Evolutionary conservation across 2,329 filamentous ascomycete genomes (phyloP).

Genomic region (Cordyceps sp.): DNA sequence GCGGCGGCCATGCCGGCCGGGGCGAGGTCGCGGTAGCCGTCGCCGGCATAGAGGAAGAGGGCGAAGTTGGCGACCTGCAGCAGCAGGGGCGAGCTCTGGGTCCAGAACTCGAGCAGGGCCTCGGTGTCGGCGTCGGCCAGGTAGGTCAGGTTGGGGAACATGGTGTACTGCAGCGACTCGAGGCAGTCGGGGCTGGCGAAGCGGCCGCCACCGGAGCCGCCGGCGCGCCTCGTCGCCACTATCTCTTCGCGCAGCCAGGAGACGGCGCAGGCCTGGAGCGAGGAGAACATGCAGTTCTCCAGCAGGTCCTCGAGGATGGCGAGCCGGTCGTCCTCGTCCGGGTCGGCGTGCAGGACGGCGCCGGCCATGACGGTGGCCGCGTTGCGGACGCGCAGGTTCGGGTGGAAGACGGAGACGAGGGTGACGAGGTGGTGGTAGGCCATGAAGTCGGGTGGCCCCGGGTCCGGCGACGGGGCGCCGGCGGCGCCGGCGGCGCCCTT

Average conservation of each 20-base stretch:
- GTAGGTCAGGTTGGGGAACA: constrained; percentile 40
- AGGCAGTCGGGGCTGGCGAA: constrained; percentile 39
- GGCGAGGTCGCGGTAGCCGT: constrained; percentile 27
- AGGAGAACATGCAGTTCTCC: constrained; percentile 47
- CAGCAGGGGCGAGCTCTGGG: constrained; percentile 34
- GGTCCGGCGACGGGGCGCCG: constrained; percentile 8
- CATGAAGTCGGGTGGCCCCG: too few species aligned
- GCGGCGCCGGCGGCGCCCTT: constrained; percentile 15
- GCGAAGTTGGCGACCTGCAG: constrained; percentile 45
- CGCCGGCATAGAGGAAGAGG: constrained; percentile 33
- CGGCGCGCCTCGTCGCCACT: constrained; percentile 22
- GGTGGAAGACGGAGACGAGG: constrained; percentile 40
- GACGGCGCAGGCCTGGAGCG: constrained; percentile 45
- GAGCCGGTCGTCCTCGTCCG: constrained; percentile 39
- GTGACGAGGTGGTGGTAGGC: constrained; percentile 43
- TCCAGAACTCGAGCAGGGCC: constrained; percentile 33
- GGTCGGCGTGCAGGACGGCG: constrained; percentile 37
- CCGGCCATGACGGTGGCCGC: constrained; percentile 37
- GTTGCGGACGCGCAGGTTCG: constrained; percentile 34
- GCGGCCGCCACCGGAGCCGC: constrained; percentile 13
- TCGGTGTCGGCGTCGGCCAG: constrained; percentile 24
- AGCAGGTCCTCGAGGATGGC: constrained; percentile 47
- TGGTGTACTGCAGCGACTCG: constrained; percentile 40
- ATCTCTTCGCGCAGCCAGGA: constrained; percentile 49
- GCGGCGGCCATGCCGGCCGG: constrained; percentile 39